A percentile compares a stretch with the other conserved stretches of the same genome.
phyloP scores from a whole-genome alignment of 2,329 filamentous ascomycete genomes.

The Knoxdaviesia proteae region DNA sequence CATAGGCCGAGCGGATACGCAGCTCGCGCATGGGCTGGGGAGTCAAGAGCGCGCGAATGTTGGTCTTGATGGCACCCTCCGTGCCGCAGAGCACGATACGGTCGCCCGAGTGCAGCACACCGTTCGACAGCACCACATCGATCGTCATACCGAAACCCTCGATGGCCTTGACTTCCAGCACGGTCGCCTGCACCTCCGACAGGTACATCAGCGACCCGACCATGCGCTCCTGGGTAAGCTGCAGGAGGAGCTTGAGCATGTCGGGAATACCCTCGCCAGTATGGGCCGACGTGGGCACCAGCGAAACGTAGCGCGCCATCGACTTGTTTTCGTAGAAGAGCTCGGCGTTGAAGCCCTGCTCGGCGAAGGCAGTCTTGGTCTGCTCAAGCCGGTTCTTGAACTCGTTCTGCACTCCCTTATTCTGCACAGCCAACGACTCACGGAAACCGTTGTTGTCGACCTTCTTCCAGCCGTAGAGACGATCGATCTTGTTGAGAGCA shows the following conservation, averaged over 20 bases:
- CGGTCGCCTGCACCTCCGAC: conserved; percentile 90
- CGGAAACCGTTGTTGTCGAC: conserved; percentile 97
- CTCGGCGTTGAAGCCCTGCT: conserved; percentile 96
- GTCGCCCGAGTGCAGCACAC: conserved; percentile 84
- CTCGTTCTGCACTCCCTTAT: conserved; percentile 81
- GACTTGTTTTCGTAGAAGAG: conserved; percentile 96
- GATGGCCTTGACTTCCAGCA: conserved; percentile 96
- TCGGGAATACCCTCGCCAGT: conserved; percentile 99
- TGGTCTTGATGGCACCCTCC: conserved; percentile 89
- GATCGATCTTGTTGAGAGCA: conserved; percentile 98
- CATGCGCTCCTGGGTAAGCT: conserved; percentile 93
- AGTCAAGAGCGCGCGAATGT: conserved; percentile 83
- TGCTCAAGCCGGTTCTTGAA: conserved; percentile 77
- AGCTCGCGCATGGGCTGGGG: conserved; percentile 84
- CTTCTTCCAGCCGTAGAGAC: conserved; percentile 97
- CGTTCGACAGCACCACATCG: conserved; percentile 90
- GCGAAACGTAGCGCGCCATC: conserved; percentile 83
- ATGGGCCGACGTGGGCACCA: conserved; percentile 90
- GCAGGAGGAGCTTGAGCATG: conserved; percentile 87
- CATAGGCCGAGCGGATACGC: conserved; percentile 85
- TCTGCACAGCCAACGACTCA: conserved; percentile 76
- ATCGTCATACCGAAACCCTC: conserved; percentile 98
- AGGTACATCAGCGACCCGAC: conserved; percentile 95
- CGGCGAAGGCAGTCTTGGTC: conserved; percentile 83
- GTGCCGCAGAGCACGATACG: conserved; percentile 87